A percentile compares a stretch with the other conserved stretches of the same genome.
phyloP scores from a whole-genome alignment of 306 rosid species.

The Trichosanthes truncata region DNA sequence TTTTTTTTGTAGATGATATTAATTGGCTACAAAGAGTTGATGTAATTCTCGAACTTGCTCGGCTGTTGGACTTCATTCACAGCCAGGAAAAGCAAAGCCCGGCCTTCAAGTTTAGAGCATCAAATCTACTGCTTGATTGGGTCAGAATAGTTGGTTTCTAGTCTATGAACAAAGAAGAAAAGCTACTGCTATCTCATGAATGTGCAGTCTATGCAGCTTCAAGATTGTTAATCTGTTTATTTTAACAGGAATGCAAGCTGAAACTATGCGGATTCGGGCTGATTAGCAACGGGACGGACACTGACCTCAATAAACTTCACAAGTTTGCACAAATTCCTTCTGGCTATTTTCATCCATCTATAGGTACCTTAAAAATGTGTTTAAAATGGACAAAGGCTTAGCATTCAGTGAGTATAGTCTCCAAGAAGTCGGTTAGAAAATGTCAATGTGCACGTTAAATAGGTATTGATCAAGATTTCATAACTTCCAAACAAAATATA shows the following conservation, averaged over 20 bases:
- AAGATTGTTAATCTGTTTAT: not conserved
- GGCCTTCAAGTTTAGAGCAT: constrained; percentile 30
- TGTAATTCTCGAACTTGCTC: constrained; percentile 40
- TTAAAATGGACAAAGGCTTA: not conserved
- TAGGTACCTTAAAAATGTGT: constrained; percentile 15
- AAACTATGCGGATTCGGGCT: constrained; percentile 29
- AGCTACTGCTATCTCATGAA: not conserved
- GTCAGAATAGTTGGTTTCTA: constrained; percentile 17
- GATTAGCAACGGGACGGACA: constrained; percentile 8
- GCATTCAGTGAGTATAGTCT: not conserved
- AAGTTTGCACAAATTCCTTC: constrained; percentile 20
- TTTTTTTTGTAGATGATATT: constrained; percentile 18
- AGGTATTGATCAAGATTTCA: not conserved
- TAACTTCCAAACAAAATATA: not conserved
- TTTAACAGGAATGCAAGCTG: constrained; percentile 40
- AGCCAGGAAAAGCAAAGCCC: constrained; percentile 30
- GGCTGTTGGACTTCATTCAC: constrained; percentile 43
- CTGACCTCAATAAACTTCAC: constrained; percentile 14
- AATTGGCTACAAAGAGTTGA: constrained; percentile 43
- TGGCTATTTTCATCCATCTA: constrained; percentile 32
- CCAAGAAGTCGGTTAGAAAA: not conserved
- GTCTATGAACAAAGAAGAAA: not conserved
- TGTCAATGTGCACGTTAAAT: too few relatives aligned
- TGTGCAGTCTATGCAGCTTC: not conserved
- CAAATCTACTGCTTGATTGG: constrained; percentile 50